phyloP scores from a whole-genome alignment of 306 rosid genomes.

The Acmispon strigosus region DNA sequence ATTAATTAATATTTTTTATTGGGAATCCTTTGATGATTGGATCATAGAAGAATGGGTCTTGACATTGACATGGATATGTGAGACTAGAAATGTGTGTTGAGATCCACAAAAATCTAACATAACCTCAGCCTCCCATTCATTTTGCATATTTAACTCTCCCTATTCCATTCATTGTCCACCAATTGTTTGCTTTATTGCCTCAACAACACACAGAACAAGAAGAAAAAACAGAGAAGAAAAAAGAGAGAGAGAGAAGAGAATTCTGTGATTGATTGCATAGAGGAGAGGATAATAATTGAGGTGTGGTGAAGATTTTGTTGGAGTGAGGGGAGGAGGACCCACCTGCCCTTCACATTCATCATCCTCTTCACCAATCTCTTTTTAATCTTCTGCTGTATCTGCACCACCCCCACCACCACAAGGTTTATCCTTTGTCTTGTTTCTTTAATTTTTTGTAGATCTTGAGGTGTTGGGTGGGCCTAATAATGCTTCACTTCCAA shows the following conservation, averaged over 20 bases:
- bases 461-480: constrained; percentile 40
- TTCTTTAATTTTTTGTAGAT: constrained; percentile 11
- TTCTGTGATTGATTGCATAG: constrained; percentile 27
- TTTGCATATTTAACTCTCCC: constrained; percentile 12
- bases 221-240: neutral
- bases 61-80: constrained; percentile 7
- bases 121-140: constrained; percentile 37
- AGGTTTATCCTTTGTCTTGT: constrained; percentile 25
- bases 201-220: neutral
- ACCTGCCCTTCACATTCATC: constrained; percentile 41
- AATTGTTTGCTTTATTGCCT: constrained; percentile 32
- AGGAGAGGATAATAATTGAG: constrained; percentile 32
- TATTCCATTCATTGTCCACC: constrained; percentile 23
- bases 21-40: constrained; percentile 9
- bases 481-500: constrained; percentile 28
- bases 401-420: neutral
- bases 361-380: constrained; percentile 37
- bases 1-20: neutral
- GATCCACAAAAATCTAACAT: constrained; percentile 38
- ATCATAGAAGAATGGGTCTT: neutral
- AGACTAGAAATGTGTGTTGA: constrained; percentile 20
- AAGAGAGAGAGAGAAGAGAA: neutral
- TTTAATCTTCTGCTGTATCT: constrained; percentile 20
- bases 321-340: constrained; percentile 34
- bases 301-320: constrained; percentile 45